Conservation (phyloP, 495 filamentous ascomycete genomes). For the Aspergillus indologenus region DNA sequence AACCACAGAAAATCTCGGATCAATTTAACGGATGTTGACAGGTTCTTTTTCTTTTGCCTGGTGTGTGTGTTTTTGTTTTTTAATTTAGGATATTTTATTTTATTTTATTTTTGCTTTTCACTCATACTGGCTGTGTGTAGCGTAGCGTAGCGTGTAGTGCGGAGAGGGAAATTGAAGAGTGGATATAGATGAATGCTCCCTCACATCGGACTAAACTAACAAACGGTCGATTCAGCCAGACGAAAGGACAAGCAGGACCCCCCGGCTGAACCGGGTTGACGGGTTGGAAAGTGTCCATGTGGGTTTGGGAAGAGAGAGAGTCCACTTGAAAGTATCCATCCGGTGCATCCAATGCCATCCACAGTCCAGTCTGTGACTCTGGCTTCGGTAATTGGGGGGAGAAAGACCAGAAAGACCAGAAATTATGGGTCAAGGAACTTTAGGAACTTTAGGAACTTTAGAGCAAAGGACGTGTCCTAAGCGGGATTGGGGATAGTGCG, state of each 20-base stretch:
- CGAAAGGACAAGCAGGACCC: conserved; percentile 4
- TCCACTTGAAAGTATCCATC: no score
- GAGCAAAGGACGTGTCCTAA: conserved; percentile 17
- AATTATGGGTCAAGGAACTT: conserved; percentile 16
- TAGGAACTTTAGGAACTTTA: no score
- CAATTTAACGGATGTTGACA: background rate
- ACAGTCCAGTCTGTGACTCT: conserved; percentile 23
- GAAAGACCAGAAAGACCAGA: background rate
- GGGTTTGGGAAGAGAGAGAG: conserved; percentile 21
- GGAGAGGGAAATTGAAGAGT: conserved; percentile 7
- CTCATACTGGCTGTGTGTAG: background rate
- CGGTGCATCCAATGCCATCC: no score
- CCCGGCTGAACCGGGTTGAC: conserved; percentile 28
- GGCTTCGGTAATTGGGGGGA: conserved; percentile 8
- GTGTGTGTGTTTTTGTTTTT: no score
- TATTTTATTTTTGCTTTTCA: conserved; percentile 3
- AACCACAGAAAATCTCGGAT: background rate
- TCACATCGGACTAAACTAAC: conserved; percentile 9
- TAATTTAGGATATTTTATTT: background rate
- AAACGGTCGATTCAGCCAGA: conserved; percentile 14
- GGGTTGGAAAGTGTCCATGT: conserved; percentile 25
- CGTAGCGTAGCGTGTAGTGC: background rate
- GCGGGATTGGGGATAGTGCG: conserved; percentile 9
- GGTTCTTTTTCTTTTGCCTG: conserved; percentile 9
- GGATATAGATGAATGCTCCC: conserved; percentile 11